Percentiles rank a stretch among this genome's conserved stretches.
Conservation (phyloP, 1,284 basidiomycete species). For the Cryptococcus maquisensis region DNA sequence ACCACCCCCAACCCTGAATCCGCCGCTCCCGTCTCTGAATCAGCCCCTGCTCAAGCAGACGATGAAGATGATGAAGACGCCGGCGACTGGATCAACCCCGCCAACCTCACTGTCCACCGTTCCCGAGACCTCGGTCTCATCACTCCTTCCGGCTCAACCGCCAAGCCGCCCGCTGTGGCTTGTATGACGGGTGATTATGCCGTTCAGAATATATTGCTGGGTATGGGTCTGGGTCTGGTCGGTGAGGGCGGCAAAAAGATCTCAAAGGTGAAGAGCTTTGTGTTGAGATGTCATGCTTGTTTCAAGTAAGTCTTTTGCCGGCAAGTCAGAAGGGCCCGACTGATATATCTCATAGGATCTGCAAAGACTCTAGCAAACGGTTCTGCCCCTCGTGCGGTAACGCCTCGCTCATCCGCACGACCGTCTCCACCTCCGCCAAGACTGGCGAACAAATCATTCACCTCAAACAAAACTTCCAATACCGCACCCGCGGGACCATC, state of each 20-base stretch:
- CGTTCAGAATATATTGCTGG: constrained; percentile 95
- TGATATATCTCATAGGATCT: constrained; percentile 60
- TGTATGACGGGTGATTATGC: constrained; percentile 99
- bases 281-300: constrained; percentile 94
- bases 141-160: constrained; percentile 50
- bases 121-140: constrained; percentile 78
- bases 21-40: neutral
- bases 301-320: constrained; percentile 72
- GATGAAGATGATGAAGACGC: constrained; percentile 65
- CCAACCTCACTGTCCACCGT: constrained; percentile 82
- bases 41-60: constrained; percentile 50
- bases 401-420: constrained; percentile 82
- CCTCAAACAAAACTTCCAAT: constrained; percentile 92
- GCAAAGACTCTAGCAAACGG: constrained; percentile 89
- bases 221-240: constrained; percentile 91
- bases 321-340: neutral
- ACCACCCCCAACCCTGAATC: constrained; percentile 5
- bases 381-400: constrained; percentile 99
- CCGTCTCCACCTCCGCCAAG: constrained; percentile 70
- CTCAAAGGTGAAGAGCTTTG: constrained; percentile 89
- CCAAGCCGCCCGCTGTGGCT: constrained; percentile 56
- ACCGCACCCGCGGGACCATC: constrained; percentile 83
- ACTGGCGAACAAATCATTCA: constrained; percentile 66
- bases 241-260: constrained; percentile 88
- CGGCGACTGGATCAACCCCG: constrained; percentile 96